These are phyloP conservation scores for Colletotrichum phormii DNA, from an alignment of 2,329 filamentous ascomycete species.

Conservation along the genomic window DNA sequence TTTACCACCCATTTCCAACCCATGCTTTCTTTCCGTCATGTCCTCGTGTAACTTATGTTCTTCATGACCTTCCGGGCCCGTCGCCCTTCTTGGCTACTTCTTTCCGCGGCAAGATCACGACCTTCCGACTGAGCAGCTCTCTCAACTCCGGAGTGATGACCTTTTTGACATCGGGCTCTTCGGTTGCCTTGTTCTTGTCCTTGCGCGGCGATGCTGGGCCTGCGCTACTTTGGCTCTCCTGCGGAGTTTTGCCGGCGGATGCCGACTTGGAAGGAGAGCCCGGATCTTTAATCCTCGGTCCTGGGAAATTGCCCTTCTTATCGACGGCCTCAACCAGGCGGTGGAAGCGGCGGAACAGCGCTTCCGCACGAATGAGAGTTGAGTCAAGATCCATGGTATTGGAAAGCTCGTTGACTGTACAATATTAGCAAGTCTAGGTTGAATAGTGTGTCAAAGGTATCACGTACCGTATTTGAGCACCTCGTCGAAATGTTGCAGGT, in stretches of 20 bases:
- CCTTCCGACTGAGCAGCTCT: constrained; percentile 61
- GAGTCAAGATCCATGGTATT: constrained; percentile 91
- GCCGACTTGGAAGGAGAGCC: constrained; percentile 33
- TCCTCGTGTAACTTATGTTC: neutral
- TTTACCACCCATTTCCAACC: neutral
- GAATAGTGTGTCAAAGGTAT: neutral
- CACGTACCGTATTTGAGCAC: constrained; percentile 91
- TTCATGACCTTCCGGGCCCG: constrained; percentile 7
- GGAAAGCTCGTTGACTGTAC: constrained; percentile 89
- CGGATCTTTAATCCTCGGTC: constrained; percentile 50
- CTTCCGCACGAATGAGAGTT: constrained; percentile 88
- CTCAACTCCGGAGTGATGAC: constrained; percentile 69
- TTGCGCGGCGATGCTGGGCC: constrained; percentile 39
- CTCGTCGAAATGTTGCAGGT: constrained; percentile 94
- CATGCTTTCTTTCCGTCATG: neutral
- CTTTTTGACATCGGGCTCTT: constrained; percentile 50
- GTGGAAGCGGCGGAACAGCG: constrained; percentile 88
- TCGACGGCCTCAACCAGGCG: constrained; percentile 91
- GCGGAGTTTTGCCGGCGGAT: neutral
- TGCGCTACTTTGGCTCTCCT: constrained; percentile 37
- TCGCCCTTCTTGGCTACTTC: constrained; percentile 42
- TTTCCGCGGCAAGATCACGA: constrained; percentile 57
- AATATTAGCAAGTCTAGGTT: constrained; percentile 27
- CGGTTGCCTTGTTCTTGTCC: constrained; percentile 50
- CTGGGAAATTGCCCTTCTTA: constrained; percentile 88